Evolutionary conservation across 1,139 yeast species (phyloP), one percentile per base, ranked within the genome.

Genomic region (Hyphopichia buzzinii): DNA sequence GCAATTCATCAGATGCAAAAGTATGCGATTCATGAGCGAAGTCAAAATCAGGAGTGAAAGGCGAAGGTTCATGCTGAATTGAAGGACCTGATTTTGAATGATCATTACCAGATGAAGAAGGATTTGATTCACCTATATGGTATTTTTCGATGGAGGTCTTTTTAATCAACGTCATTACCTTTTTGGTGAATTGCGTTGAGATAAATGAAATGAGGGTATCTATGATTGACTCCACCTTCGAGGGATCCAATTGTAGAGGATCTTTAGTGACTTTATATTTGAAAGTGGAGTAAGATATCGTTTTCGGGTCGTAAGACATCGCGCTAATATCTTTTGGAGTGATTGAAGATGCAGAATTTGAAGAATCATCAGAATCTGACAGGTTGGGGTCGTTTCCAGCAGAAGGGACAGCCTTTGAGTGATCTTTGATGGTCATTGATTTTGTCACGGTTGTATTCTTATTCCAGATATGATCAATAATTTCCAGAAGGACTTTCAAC

Each of bases 391-490:
- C 26, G 12, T 30, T 21, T n/a, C 17, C 17, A 12, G 16, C 13
- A 13, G 15, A 17, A n/a, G 31, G 5, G 8, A 5, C 23, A 17
- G n/a, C n/a, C 11, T 13, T 21, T n/a, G 32, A 12, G 23, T 30
- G 32, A 15, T 30, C 26, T 8, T 7, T 13, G 13, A 30, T 17
- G 4, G 11, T n/a, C 4, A 30, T 14, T 16, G 21, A 7, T n/a
- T 24, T 30, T 3, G 24, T 5, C 8, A 26, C 22, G 13, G 12
- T 17, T 13, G 40, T 30, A 19, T 43, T 46, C 26, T 54, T 40
- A 31, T 55, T 48, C 74, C 74, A 67, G 39, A 48, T 49, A 23
- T 44, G 44, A 36, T 54, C 49, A 25, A 69, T 52, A 8, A 67
- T 46, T 30, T 58, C 58, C 2, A 62, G 44, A 11, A 70, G 49